These are phyloP conservation scores for Vigna unguiculata DNA, from an alignment of 306 rosid genomes.

Conservation along the genomic window DNA sequence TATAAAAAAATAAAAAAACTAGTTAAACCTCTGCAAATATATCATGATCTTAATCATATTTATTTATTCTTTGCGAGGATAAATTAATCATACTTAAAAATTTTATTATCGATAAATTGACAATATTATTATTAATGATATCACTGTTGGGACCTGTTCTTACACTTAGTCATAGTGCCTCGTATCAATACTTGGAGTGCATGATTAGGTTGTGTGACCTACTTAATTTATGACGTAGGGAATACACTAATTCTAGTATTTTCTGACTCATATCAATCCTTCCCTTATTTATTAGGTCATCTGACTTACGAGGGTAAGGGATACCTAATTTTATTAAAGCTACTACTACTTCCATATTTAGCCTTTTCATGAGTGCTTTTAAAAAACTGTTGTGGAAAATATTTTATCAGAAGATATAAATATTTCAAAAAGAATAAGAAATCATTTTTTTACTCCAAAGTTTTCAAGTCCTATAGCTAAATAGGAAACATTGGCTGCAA, in stretches of 20 bases:
- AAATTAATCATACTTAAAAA: no score
- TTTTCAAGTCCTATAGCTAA: no score
- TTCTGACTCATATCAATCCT: not conserved
- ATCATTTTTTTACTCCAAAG: no score
- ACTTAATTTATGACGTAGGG: not conserved
- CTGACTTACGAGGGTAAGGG: not conserved
- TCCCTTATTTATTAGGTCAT: not conserved
- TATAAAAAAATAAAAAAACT: not conserved
- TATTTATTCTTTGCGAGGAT: no score
- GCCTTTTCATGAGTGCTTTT: no score
- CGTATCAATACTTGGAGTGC: not conserved
- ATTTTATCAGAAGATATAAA: no score
- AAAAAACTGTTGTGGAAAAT: no score
- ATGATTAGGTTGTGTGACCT: not conserved
- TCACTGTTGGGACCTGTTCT: not conserved
- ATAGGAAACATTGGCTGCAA: no score
- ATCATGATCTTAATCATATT: no score
- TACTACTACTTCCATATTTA: not conserved
- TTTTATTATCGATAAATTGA: no score
- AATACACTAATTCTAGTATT: not conserved
- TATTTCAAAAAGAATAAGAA: no score
- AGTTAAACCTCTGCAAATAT: not conserved
- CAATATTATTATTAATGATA: no score
- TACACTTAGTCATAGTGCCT: not conserved
- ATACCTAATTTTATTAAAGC: conserved; percentile 2